Evolutionary conservation across 148 eudicot genomes (phyloP), one percentile per base, ranked within the genome.

Genomic region (Rhododendron williamsianum): DNA sequence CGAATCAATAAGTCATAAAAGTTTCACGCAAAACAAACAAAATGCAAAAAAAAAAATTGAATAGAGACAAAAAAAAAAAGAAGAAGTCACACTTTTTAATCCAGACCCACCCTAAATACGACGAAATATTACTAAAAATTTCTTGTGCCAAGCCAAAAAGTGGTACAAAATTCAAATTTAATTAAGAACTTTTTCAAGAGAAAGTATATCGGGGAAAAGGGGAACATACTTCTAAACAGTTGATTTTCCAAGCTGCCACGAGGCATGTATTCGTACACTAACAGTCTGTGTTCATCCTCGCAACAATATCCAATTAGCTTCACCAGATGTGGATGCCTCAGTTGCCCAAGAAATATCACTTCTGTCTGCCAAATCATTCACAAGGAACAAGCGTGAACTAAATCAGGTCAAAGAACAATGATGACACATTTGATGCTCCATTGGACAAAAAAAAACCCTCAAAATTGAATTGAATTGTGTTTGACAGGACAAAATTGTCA

Each of bases 181-280:
- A 67, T 67, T 67, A 25, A 3, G 5, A 67, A 67, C 33, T 2
- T 25, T 67, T 67, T 25, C 73, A 25, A 67, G 73, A 67, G 6
- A 18, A 58, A 58, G 63, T 18, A 35, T 56, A 56, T 8, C 36
- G 0, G 27, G 21, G 21, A 38, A 77, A 38, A 23, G 51, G 49
- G 11, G 33, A 79, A 58, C 94, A 25, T 91, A 92, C 96, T 92
- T 91, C 96, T 83, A 72, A 93, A 93, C 10, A 93, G 93, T 76
- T 93, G 96, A 88, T 93, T 92, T 76, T 92, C 96, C 51, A 93
- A 89, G 88, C 93, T 93, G 23, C 96, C 96, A 41, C 96, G 87
- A 0, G 96, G 92, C 96, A 93, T 91, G 81, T 93, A 92, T 83
- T 93, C 96, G 48, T 93, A 93, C 0, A 90, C 93, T 58, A 93